These are phyloP conservation scores for Pythium scleroteichum DNA, from an alignment of 352 stramenopile genomes.

Conservation along the genomic window DNA sequence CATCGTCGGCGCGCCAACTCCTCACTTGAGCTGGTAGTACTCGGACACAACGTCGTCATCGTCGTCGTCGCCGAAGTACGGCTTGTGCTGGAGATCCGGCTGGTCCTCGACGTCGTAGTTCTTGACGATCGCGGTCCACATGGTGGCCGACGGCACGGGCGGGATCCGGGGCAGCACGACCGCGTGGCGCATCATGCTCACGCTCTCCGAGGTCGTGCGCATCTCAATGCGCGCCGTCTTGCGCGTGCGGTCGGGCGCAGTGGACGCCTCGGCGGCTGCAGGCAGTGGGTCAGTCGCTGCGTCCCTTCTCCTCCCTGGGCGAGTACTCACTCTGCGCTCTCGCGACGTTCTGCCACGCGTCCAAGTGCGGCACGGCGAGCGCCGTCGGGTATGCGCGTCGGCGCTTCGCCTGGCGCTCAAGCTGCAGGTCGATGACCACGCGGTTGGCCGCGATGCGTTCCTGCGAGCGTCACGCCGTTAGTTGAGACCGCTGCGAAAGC, in stretches of 20 bases:
- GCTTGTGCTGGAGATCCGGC: constrained; percentile 65
- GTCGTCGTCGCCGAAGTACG: constrained; percentile 83
- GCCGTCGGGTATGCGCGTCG: constrained; percentile 35
- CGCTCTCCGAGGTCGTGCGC: constrained; percentile 29
- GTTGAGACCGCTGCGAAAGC: not conserved
- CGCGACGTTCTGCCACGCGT: constrained; percentile 45
- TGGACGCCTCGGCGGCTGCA: constrained; percentile 35
- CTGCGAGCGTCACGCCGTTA: constrained; percentile 25
- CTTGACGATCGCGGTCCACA: constrained; percentile 81
- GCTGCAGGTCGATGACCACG: constrained; percentile 40
- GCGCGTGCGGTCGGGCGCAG: constrained; percentile 27
- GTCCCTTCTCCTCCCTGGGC: too few relatives aligned
- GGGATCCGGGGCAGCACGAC: constrained; percentile 59
- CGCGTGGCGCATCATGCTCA: constrained; percentile 31
- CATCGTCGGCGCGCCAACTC: too few relatives aligned
- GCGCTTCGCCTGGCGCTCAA: constrained; percentile 23
- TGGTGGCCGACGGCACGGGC: constrained; percentile 52
- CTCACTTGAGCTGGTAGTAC: constrained; percentile 85
- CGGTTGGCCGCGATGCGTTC: constrained; percentile 64
- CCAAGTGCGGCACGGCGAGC: constrained; percentile 28
- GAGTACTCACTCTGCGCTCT: constrained; percentile 49
- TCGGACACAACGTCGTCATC: constrained; percentile 80
- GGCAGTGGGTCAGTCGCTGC: not conserved
- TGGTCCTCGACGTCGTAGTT: constrained; percentile 89
- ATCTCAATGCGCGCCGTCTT: constrained; percentile 22